Evolutionary conservation across 192 early-diverging fungal genomes (phyloP).

Genomic region (Coemansia sp.): DNA sequence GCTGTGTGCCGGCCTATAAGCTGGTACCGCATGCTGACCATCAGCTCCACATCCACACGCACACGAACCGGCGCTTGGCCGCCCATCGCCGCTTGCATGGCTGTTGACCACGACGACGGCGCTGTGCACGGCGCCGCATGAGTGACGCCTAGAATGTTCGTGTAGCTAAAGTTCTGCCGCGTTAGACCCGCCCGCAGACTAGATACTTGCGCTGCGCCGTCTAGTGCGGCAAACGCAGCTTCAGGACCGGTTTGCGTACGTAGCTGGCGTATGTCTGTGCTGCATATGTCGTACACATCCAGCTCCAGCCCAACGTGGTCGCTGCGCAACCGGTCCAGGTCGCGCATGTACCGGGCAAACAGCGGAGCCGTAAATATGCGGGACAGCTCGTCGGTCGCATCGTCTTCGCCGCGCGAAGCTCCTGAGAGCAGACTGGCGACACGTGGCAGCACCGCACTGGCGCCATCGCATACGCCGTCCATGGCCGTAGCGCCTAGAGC

Average conservation of each 20-base stretch:
- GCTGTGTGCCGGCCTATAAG: conserved; percentile 18
- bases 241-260: conserved; percentile 38
- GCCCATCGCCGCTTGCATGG: not conserved
- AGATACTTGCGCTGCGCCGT: conserved; percentile 13
- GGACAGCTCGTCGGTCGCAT: conserved; percentile 16
- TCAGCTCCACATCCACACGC: conserved; percentile 36
- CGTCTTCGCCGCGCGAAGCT: conserved; percentile 20
- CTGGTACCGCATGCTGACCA: conserved; percentile 36
- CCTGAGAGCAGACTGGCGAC: conserved; percentile 31
- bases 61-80: conserved; percentile 21
- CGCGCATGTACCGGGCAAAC: conserved; percentile 29
- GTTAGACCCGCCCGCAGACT: conserved; percentile 28
- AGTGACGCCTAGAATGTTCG: conserved; percentile 25
- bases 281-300: conserved; percentile 20
- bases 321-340: conserved; percentile 30
- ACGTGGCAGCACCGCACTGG: conserved; percentile 24
- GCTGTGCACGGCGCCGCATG: conserved; percentile 5
- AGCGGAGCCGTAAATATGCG: conserved; percentile 29
- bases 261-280: conserved; percentile 33
- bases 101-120: not conserved
- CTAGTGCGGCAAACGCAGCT: conserved; percentile 27
- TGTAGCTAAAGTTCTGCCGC: conserved; percentile 22
- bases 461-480: conserved; percentile 34
- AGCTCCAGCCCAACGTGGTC: conserved; percentile 37
- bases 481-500: conserved; percentile 35